These are phyloP conservation scores for Phytophthora europaea DNA, from an alignment of 352 stramenopile species.

Conservation along the genomic window DNA sequence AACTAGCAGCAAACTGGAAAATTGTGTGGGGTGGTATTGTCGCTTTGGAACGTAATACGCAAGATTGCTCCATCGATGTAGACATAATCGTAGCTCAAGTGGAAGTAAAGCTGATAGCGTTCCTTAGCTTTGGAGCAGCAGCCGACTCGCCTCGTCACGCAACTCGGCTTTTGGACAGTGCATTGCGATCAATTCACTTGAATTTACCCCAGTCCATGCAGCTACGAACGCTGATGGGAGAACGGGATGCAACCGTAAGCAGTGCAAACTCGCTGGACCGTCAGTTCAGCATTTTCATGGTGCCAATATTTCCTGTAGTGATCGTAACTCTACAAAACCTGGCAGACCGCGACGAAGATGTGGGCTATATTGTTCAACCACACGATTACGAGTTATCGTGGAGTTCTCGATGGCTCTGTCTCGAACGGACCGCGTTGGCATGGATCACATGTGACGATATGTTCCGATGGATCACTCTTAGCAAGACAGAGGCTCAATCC, in stretches of 20 bases:
- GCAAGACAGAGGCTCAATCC: constrained; percentile 44
- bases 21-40: constrained; percentile 22
- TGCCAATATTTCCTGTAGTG: constrained; percentile 51
- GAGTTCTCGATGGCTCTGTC: constrained; percentile 45
- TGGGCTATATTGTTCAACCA: not conserved
- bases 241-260: not conserved
- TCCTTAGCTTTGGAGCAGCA: constrained; percentile 24
- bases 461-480: constrained; percentile 76
- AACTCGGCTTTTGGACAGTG: constrained; percentile 32
- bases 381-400: not conserved
- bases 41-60: not conserved
- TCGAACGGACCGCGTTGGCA: constrained; percentile 45
- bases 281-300: constrained; percentile 62
- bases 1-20: constrained; percentile 12
- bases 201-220: constrained; percentile 32
- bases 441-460: constrained; percentile 77
- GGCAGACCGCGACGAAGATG: not conserved
- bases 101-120: constrained; percentile 42
- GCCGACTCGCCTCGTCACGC: not conserved
- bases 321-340: constrained; percentile 14
- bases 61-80: not conserved
- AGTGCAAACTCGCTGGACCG: constrained; percentile 45
- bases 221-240: not conserved
- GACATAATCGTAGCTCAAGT: constrained; percentile 35
- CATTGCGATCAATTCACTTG: constrained; percentile 25